Base-by-base conservation (phyloP, 2,329 filamentous ascomycete genomes). In the Cladophialophora psammophila region DNA sequence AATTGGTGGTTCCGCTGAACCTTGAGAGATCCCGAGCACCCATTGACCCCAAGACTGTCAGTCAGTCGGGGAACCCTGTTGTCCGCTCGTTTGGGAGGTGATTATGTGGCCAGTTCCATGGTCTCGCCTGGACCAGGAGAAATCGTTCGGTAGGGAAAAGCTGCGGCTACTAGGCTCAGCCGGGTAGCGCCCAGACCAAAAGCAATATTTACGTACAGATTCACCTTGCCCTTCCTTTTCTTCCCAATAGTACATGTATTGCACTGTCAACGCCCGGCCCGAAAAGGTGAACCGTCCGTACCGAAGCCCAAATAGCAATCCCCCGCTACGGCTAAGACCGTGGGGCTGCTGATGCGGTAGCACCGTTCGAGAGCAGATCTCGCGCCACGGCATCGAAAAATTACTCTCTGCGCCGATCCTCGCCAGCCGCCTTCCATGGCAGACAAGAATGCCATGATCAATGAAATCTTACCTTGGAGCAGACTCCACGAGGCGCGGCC, bases 1-100 rank as follows among this genome's bases (percentile, higher is more conserved):
- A 94, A 95, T 74, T 94, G 91, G 91, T 94, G 91, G 91, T 93
- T 92, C 69, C 85, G 90, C 68, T 92, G 77, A 85, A 7, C 9
- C 8, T 26, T 26, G 26, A 26, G 45, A 26, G 18, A 26, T 20
- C 18, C 5, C 3, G 9, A 50, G 12, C 26, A 26, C 26, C 26
- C 18, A 26, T 50, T 5, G 18, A 50, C 12, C 20, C 9, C 10
- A 9, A 20, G 45, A 10, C 4, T 42, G 40, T 18, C 40, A 18
- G 6, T n/a, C 40, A 18, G 26, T 26, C 26, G 26, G 26, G 2
- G 26, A 42, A 42, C 15, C 15, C n/a, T 42, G 15, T n/a, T n/a
- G 18, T 42, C 40, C n/a, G 15, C 13, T 42, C 5, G 40, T 5
- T 42, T 42, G 2, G n/a, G 13, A 10, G 15, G 4, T 42, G 40